Evolutionary conservation across 2,329 filamentous ascomycete species (phyloP).

Genomic region (Conoideocrella luteorostrata): DNA sequence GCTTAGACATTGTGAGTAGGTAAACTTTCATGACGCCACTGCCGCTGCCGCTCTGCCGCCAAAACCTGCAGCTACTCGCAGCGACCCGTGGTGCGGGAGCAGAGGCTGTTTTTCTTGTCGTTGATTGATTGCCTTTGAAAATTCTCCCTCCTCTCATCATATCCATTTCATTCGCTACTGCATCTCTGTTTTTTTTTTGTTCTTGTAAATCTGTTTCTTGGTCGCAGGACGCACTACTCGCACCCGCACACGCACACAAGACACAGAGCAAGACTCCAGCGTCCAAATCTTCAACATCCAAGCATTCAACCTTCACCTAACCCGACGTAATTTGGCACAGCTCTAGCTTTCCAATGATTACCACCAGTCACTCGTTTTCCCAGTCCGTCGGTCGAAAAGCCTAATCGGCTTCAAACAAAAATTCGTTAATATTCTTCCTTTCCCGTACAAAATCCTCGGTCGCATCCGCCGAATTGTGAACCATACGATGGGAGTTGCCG

Average conservation of each 20-base stretch:
- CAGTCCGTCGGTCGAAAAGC: background rate
- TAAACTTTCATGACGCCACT: constrained; percentile 5
- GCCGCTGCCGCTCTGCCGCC: background rate
- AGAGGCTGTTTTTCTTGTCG: background rate
- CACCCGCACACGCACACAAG: too few species aligned
- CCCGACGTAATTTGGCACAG: background rate
- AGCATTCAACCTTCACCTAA: too few species aligned
- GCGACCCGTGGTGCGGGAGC: too few species aligned
- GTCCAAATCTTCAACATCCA: too few species aligned
- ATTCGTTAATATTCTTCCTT: background rate
- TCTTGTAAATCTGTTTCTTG: background rate
- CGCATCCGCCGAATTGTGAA: background rate
- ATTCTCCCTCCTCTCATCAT: background rate
- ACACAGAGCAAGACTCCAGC: too few species aligned
- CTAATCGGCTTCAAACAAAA: background rate
- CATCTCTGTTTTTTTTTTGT: background rate
- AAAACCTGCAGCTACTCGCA: too few species aligned
- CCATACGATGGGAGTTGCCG: constrained; percentile 8
- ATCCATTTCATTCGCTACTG: background rate
- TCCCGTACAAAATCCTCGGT: background rate
- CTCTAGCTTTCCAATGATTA: background rate
- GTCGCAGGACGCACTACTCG: background rate
- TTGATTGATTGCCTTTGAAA: background rate
- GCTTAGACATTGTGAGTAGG: too few species aligned
- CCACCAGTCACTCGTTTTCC: background rate